These are phyloP conservation scores for Coprinopsis sp. DNA, from an alignment of 768 basidiomycete genomes.

Conservation along the genomic window DNA sequence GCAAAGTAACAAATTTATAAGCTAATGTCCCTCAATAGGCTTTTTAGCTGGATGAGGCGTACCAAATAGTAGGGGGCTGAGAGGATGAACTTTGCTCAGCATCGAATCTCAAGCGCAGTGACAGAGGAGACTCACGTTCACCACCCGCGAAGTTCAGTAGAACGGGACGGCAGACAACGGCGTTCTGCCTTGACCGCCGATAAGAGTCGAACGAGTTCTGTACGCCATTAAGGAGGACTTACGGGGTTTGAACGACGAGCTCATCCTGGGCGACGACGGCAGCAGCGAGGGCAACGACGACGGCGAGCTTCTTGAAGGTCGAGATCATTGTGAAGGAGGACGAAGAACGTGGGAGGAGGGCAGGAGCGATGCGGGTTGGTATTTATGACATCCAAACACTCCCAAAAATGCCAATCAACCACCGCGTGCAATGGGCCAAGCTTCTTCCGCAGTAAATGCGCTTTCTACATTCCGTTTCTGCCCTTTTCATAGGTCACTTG, in stretches of 20 bases:
- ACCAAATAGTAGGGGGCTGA: constrained; percentile 66
- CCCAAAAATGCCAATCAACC: too few species aligned
- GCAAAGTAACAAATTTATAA: neutral
- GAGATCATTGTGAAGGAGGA: constrained; percentile 44
- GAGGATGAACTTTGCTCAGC: constrained; percentile 8
- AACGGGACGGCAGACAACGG: constrained; percentile 55
- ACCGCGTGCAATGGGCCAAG: too few species aligned
- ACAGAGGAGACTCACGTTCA: constrained; percentile 33
- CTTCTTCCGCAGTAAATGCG: too few species aligned
- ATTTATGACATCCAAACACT: too few species aligned
- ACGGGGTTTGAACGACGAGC: constrained; percentile 70
- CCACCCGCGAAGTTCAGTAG: constrained; percentile 55
- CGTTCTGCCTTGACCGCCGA: constrained; percentile 34
- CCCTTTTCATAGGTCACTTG: too few species aligned
- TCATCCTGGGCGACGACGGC: constrained; percentile 39
- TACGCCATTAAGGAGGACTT: constrained; percentile 23
- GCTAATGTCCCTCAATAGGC: neutral
- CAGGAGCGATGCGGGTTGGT: constrained; percentile 14
- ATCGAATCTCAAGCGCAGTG: neutral
- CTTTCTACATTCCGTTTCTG: too few species aligned
- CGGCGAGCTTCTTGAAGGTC: constrained; percentile 33
- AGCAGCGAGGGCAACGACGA: constrained; percentile 36
- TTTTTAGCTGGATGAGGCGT: constrained; percentile 21
- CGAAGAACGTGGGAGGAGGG: constrained; percentile 24
- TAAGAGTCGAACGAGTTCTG: neutral